Evolutionary conservation across 2,329 filamentous ascomycete species (phyloP), one percentile per base, ranked within the genome.

Genomic region (Trichophyton schoenleinii): DNA sequence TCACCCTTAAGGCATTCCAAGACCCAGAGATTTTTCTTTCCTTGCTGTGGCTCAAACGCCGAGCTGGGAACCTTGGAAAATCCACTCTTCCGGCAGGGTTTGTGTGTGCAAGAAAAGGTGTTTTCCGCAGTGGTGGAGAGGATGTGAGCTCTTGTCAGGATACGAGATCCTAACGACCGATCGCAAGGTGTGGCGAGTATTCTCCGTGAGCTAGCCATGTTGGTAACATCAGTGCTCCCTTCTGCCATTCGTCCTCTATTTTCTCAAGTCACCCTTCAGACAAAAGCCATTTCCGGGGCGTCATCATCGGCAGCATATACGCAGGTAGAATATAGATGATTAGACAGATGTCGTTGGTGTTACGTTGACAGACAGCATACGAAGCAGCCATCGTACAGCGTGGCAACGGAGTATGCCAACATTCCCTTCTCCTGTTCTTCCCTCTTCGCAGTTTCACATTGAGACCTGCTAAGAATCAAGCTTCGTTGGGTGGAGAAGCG

Each of bases 401-500:
- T 55, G 52, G 52, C 52, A 28, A 55, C n/a, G 28, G 48, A 13
- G 11, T 13, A 38, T 7, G 41, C n/a, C 41, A 18, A 44, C n/a
- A 44, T n/a, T 44, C 6, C n/a, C n/a, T 44, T 44, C 15, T 44
- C 7, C 41, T 15, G n/a, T 18, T 44, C 15, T 44, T 7, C n/a
- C 41, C 31, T 36, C n/a, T 20, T 34, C 15, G 28, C 15, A 36
- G 52, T 55, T 55, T 55, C 52, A 55, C n/a, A 55, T 36, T 55
- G 52, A 55, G 52, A 55, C 52, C 52, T 38, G 52, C n/a, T 36
- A 28, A 52, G 31, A 36, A 34, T 55, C 52, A 55, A 55, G 52
- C 52, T 55, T 55, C 28, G 25, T 13, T 20, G 11, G 52, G 52
- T 55, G 52, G 52, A 36, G 25, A n/a, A 55, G 34, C 11, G 34